Conservation (phyloP, 306 rosid genomes). For the Gastrolobium bilobum region DNA sequence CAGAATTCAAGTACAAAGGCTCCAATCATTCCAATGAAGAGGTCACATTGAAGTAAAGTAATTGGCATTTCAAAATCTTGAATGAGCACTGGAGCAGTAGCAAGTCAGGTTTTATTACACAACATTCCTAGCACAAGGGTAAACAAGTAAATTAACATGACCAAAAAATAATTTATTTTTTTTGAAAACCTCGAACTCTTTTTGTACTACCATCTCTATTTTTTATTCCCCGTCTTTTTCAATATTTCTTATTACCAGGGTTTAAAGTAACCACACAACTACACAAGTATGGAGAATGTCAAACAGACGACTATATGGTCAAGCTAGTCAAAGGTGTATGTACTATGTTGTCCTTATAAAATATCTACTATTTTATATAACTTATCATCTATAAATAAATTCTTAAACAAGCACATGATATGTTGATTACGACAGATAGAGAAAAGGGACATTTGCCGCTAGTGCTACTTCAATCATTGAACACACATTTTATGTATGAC, state of each 20-base stretch:
- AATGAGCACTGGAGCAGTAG: neutral
- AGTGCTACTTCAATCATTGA: neutral
- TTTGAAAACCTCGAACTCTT: too few species aligned
- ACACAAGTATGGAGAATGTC: neutral
- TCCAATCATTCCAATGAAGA: neutral
- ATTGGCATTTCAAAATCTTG: neutral
- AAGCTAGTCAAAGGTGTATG: neutral
- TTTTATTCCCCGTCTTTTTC: neutral
- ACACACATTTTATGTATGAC: neutral
- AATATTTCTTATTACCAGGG: neutral
- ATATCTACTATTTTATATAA: neutral
- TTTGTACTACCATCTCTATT: neutral
- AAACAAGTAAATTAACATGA: neutral
- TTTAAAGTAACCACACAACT: too few species aligned
- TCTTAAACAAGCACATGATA: neutral
- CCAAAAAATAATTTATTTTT: neutral
- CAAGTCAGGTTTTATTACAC: neutral
- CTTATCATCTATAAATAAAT: neutral
- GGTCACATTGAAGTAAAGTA: neutral
- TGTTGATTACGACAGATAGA: neutral
- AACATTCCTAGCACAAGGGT: neutral
- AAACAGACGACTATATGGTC: neutral
- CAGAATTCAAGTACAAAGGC: neutral
- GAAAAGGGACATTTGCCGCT: neutral
- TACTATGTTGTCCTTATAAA: conserved; percentile 9